Evolutionary conservation across 805 yeast genomes (phyloP), one percentile per base, ranked within the genome.

Genomic region (Grigorovia transvaalensis): DNA sequence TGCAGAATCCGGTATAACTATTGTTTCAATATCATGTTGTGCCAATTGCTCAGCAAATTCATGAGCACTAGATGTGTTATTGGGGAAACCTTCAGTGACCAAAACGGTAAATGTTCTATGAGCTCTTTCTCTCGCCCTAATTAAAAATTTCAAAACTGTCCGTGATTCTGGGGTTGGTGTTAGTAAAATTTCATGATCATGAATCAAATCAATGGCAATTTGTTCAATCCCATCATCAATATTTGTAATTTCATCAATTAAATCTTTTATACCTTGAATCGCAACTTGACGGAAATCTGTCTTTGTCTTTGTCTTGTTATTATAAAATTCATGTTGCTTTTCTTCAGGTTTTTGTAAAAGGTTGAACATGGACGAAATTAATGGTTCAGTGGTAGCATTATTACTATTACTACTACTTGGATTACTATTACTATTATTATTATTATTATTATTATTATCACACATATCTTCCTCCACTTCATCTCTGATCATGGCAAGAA

Each of bases 151-250:
- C 52, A 88, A 71, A 11, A 93, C 96, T 0, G 98, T 91, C 54
- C 81, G 80, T 0, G 96, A 88, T 44, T 83, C 88, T 6, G 98
- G 97, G 0, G 98, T 89, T n/a, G 98, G 96, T 0, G 97, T 88
- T 30, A 78, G 64, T 45, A 86, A 68, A 20, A 86, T 78, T 66
- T 86, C 93, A 63, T 89, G 85, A 61, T 93, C 97, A 68, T 91
- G 98, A 64, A 93, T 88, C 72, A 93, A 76, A 64, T 93, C 99
- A 41, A 84, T 85, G 17, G 96, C 85, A 82, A 89, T 87, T 53
- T 83, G 79, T 68, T 89, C 96, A 44, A 93, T 83, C 52, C 91
- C 91, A 60, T 91, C 98, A 62, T 88, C 90, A 46, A 87, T 85
- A 59, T 85, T 85, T 23, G 85, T 78, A 51, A 93, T 85, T 68